Base-by-base conservation (phyloP, 2,329 filamentous ascomycete species). In the Purpureocillium lavendulum region DNA sequence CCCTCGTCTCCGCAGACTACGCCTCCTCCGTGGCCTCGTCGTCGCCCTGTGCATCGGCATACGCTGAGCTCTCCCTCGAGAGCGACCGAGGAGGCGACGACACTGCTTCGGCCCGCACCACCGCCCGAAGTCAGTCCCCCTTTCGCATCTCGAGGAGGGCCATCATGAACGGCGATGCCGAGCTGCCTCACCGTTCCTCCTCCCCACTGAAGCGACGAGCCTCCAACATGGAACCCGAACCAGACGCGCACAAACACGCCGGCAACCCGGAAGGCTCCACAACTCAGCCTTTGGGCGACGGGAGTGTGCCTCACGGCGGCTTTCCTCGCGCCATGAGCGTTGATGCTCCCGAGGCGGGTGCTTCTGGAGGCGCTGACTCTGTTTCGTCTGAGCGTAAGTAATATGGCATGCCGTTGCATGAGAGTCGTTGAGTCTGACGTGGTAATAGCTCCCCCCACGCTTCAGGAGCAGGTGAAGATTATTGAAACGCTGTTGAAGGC, bases 391-490 rank as follows among this genome's bases (percentile, higher is more conserved):
- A 52, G 31, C 40, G 59, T 62, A 54, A 52, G 58, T 41, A 52
- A 57, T 41, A 39, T 26, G 14, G 40, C 21, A 24, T 11, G 33
- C 11, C 15, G 35, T n/a, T 26, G 21, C 21, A 10, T 26, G 32
- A 21, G 26, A 38, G 33, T 21, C 44, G 13, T 24, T 18, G 18
- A 30, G 13, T 34, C 42, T 46, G 33, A 46, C 44, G 28, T 17
- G 14, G 14, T 17, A 5, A 43, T 35, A 58, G 51, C 55, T n/a
- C 46, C 49, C 4, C 66, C 67, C 14, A 58, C 67, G 4, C 51
- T 71, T 21, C 48, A 55, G 28, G 67, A 73, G 42, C 90, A 96
- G 59, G 80, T 95, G 42, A 75, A 73, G 41, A 77, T 77, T 30
- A 86, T 96, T 37, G 73, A 77, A 51, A 70, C 71, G 26, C 62